These are phyloP conservation scores for Lodderomyces jiufengensis DNA, from an alignment of 1,139 yeast genomes.

Conservation along the genomic window DNA sequence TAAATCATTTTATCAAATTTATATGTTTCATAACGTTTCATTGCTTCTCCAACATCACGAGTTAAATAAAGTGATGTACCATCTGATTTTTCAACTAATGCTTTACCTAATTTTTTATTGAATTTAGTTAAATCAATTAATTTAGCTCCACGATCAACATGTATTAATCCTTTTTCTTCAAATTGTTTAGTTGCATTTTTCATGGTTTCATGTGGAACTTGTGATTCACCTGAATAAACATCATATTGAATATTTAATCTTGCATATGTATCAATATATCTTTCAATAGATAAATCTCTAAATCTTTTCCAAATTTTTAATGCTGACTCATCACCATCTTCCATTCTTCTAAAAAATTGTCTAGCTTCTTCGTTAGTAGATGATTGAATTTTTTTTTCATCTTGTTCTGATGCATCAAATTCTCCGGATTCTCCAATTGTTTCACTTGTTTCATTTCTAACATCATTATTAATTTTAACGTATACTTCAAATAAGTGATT, in stretches of 20 bases:
- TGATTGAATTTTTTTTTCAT: slow-evolving; percentile 13
- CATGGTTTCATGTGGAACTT: slow-evolving; percentile 76
- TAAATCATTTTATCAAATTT: slow-evolving; percentile 94
- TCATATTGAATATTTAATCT: slow-evolving; percentile 89
- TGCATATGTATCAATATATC: slow-evolving; percentile 82
- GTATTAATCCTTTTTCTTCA: slow-evolving; percentile 66
- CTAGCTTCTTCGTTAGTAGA: slow-evolving; percentile 80
- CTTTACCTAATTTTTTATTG: slow-evolving; percentile 92
- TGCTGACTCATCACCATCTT: slow-evolving; percentile 85
- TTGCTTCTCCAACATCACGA: slow-evolving; percentile 97
- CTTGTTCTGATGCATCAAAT: slow-evolving; percentile 14
- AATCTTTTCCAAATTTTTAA: slow-evolving; percentile 79
- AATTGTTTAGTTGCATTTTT: slow-evolving; percentile 59
- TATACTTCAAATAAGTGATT: slow-evolving; percentile 94
- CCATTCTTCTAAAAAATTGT: slow-evolving; percentile 86
- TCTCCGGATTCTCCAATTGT: slow-evolving; percentile 46
- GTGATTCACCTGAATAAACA: slow-evolving; percentile 92
- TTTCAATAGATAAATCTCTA: slow-evolving; percentile 84
- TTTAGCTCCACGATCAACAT: slow-evolving; percentile 89
- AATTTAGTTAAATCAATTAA: slow-evolving; percentile 81
- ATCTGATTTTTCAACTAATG: slow-evolving; percentile 89
- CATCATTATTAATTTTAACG: slow-evolving; percentile 80
- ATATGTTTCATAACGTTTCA: slow-evolving; percentile 79
- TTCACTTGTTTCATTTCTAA: slow-evolving; percentile 50
- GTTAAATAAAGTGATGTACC: slow-evolving; percentile 94